These are phyloP conservation scores for Psilocybe cubensis DNA, from an alignment of 768 basidiomycete species.

Conservation along the genomic window DNA sequence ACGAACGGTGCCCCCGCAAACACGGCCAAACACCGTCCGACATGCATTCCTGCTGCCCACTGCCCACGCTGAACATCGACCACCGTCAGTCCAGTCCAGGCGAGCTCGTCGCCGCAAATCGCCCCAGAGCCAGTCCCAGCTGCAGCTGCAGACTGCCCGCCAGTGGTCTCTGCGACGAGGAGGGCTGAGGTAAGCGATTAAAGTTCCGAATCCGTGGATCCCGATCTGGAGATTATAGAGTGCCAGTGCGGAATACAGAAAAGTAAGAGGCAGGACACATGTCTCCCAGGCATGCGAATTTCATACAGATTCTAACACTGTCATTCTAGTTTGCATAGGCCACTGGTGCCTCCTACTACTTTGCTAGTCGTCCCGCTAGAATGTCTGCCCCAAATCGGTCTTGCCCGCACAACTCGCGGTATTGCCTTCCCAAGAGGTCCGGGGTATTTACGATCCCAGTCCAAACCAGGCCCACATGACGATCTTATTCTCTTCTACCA, in stretches of 20 bases:
- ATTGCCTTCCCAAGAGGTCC: constrained; percentile 12
- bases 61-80: no score
- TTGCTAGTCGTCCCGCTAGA: neutral
- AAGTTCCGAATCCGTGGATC: constrained; percentile 22
- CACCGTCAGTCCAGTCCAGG: neutral
- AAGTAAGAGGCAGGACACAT: no score
- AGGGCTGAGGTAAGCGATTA: no score
- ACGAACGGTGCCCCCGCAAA: constrained; percentile 15
- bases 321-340: neutral
- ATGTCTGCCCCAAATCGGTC: neutral
- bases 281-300: constrained; percentile 7
- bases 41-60: constrained; percentile 15
- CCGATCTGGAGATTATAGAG: constrained; percentile 19
- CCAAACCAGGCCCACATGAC: constrained; percentile 12
- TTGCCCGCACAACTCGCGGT: constrained; percentile 17
- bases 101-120: no score
- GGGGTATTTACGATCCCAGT: constrained; percentile 12
- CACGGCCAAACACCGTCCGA: constrained; percentile 17
- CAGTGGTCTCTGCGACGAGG: no score
- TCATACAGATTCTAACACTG: neutral
- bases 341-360: neutral
- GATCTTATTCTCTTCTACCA: no score
- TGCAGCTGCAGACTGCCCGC: no score
- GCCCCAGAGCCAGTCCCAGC: no score
- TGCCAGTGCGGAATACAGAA: no score